Conservation (phyloP, 148 eudicot genomes). For the Nepenthes mirabilis region DNA sequence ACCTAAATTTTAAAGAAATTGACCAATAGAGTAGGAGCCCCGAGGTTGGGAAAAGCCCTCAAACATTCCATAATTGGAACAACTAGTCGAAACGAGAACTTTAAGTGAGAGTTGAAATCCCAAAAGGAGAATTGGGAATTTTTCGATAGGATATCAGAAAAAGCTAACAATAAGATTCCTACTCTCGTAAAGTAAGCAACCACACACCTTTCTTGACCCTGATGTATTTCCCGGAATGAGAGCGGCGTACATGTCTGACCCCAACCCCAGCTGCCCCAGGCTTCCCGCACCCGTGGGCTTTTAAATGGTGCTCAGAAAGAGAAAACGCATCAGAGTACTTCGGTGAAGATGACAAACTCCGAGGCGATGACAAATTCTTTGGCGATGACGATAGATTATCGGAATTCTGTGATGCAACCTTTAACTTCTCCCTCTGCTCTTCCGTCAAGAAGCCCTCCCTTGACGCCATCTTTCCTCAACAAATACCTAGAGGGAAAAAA, state of each 20-base stretch:
- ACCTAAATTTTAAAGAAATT: too few species aligned
- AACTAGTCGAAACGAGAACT: too few species aligned
- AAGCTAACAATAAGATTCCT: too few species aligned
- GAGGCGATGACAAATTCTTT: slow-evolving; percentile 17
- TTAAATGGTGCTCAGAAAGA: slow-evolving; percentile 27
- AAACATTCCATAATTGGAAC: too few species aligned
- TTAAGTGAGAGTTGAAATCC: too few species aligned
- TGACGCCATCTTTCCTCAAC: slow-evolving; percentile 48
- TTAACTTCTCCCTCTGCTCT: slow-evolving; percentile 80
- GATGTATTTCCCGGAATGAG: slow-evolving; percentile 75
- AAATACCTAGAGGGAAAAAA: too few species aligned
- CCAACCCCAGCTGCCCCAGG: slow-evolving; percentile 35
- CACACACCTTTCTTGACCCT: slow-evolving; percentile 74
- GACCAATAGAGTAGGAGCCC: too few species aligned
- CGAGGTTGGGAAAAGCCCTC: too few species aligned
- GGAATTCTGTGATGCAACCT: slow-evolving; percentile 51
- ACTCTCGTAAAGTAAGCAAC: neutral
- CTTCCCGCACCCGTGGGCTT: slow-evolving; percentile 39
- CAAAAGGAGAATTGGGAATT: too few species aligned
- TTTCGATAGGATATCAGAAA: too few species aligned
- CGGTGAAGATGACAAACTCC: slow-evolving; percentile 29
- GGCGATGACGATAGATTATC: slow-evolving; percentile 49
- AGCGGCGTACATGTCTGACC: slow-evolving; percentile 62
- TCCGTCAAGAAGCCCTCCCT: slow-evolving; percentile 86
- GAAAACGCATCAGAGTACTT: slow-evolving; percentile 14